Conservation (phyloP, 164 flowering plant species). For the Nelumbo lutea region DNA sequence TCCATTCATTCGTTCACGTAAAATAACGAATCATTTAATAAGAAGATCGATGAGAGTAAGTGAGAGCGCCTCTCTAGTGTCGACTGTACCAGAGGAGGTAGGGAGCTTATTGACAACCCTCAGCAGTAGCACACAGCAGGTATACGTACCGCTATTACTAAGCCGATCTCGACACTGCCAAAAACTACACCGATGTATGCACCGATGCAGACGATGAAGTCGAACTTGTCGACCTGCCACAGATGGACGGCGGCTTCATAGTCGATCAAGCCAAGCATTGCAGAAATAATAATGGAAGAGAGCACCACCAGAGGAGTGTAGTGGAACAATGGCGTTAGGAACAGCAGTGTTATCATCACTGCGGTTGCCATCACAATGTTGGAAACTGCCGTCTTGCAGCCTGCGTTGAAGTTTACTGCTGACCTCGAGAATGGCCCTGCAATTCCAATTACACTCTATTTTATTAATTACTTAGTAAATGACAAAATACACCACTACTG, state of each 20-base stretch:
- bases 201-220: constrained; percentile 55
- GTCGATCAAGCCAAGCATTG: constrained; percentile 73
- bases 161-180: constrained; percentile 52
- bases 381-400: constrained; percentile 67
- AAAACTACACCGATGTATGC: constrained; percentile 64
- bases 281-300: constrained; percentile 59
- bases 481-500: no score
- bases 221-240: constrained; percentile 66
- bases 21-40: no score
- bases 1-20: not conserved
- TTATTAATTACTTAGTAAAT: no score
- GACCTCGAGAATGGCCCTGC: constrained; percentile 74
- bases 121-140: no score
- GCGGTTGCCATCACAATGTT: constrained; percentile 76
- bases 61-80: no score
- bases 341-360: constrained; percentile 58
- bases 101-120: no score
- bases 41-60: no score
- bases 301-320: constrained; percentile 82
- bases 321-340: constrained; percentile 63
- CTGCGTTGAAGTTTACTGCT: constrained; percentile 78
- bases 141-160: constrained; percentile 45
- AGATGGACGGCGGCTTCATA: constrained; percentile 55
- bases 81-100: no score
- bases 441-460: not conserved